Conservation (phyloP, 768 basidiomycete genomes). For the Leccinum longicurvipes region DNA sequence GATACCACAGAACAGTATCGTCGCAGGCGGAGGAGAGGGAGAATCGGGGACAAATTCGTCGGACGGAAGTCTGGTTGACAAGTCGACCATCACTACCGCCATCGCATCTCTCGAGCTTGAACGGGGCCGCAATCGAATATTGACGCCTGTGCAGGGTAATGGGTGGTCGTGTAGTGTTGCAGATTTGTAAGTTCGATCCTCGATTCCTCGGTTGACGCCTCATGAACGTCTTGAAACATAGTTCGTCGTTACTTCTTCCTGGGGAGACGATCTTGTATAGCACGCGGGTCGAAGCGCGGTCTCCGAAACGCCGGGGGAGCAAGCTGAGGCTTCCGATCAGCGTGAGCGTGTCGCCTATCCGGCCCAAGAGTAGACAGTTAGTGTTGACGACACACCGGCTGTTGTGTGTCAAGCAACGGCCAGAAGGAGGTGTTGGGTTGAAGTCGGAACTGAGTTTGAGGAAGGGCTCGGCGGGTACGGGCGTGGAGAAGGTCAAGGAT, state of each 20-base stretch:
- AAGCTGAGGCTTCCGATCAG: slow-evolving; percentile 50
- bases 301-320: slow-evolving; percentile 55
- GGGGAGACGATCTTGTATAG: slow-evolving; percentile 50
- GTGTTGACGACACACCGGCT: slow-evolving; percentile 56
- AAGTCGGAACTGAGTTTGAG: slow-evolving; percentile 52
- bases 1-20: slow-evolving; percentile 1
- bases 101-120: slow-evolving; percentile 36
- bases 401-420: slow-evolving; percentile 52
- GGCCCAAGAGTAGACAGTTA: slow-evolving; percentile 51
- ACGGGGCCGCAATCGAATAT: slow-evolving; percentile 50
- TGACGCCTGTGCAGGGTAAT: slow-evolving; percentile 55
- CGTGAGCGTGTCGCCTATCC: slow-evolving; percentile 45
- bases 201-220: not conserved
- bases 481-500: slow-evolving; percentile 18
- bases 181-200: slow-evolving; percentile 41
- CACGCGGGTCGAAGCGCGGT: slow-evolving; percentile 52
- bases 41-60: slow-evolving; percentile 45
- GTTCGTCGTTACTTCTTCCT: slow-evolving; percentile 37
- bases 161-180: slow-evolving; percentile 30
- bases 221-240: slow-evolving; percentile 7
- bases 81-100: slow-evolving; percentile 27
- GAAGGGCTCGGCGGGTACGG: slow-evolving; percentile 3
- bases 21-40: slow-evolving; percentile 15
- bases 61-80: slow-evolving; percentile 45
- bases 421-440: slow-evolving; percentile 36